Base-by-base conservation (phyloP, 192 early-diverging fungal species). In the Coemansia reversa region DNA sequence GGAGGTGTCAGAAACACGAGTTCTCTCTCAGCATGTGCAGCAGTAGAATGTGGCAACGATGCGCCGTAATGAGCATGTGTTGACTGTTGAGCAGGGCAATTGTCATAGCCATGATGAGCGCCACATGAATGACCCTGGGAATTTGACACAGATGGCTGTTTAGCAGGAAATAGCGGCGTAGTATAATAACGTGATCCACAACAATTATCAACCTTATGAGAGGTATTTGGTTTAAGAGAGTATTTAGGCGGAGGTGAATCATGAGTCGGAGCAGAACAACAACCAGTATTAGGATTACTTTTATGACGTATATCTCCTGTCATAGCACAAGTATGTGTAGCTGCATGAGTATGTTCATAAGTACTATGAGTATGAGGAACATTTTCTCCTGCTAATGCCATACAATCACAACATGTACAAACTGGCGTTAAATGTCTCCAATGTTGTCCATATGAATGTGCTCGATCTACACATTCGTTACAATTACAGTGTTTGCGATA, bases 371-470 rank as follows among this genome's bases (percentile, higher is more conserved):
- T 51, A 29, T 72, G 70, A 19, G 76, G 70, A 19, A 79, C 65
- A 60, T 66, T 64, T 35, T 63, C 70, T 9, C 76, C 76, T 4
- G 76, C 76, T 12, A 63, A 62, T 5, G 76, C 62, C 76, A 79
- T 79, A 55, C 76, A 79, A 61, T 79, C 76, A 63, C 76, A 79
- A 60, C 76, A 79, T 18, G 66, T 72, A 56, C 76, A 79, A 5
- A 72, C 33, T 9, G 76, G 76, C 12, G 76, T 79, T 29, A 66
- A n/a, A 61, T 72, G 59, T 5, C 76, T 53, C 76, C 76, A 79
- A 42, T 60, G 45, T 25, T 79, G 51, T 42, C 76, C 76, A 64
- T 79, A 79, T 9, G 29, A 60, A 32, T 69, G 67, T 18, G 51
- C 5, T 4, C 67, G 58, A 0, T 51, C 22, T 4, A 73, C 22